Evolutionary conservation across 208 protist genomes (phyloP).

Genomic region (Trypanosoma grayi): DNA sequence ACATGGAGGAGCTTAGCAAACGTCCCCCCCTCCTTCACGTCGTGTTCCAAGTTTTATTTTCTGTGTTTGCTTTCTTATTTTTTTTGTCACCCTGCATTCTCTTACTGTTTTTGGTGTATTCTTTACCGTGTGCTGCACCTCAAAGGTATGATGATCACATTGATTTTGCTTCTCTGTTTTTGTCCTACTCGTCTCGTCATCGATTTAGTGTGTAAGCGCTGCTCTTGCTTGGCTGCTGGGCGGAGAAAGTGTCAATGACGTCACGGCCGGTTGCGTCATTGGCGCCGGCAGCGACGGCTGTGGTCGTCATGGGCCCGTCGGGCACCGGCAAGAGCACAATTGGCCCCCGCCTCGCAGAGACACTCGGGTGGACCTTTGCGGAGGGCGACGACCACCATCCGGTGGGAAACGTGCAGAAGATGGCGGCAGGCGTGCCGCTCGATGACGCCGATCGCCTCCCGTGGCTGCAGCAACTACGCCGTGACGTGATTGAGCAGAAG

Average conservation of each 20-base stretch:
- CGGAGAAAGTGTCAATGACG: background rate
- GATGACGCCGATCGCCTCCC: conserved; percentile 69
- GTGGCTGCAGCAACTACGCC: conserved; percentile 54
- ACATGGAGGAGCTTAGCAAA: no score
- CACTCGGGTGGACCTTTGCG: conserved; percentile 41
- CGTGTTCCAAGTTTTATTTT: no score
- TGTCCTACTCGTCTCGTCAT: no score
- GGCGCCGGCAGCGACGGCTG: background rate
- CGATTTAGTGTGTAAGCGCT: no score
- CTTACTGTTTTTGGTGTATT: background rate
- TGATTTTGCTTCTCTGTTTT: background rate
- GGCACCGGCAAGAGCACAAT: conserved; percentile 82
- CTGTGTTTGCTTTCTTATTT: conserved; percentile 6
- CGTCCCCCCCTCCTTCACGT: no score
- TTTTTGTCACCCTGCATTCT: conserved; percentile 6
- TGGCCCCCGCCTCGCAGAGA: conserved; percentile 37
- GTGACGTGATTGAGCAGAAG: conserved; percentile 31
- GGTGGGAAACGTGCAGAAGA: conserved; percentile 53
- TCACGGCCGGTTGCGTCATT: background rate
- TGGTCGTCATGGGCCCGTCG: conserved; percentile 74
- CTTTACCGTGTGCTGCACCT: no score
- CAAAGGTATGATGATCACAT: background rate
- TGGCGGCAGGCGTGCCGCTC: conserved; percentile 61
- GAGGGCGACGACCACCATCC: conserved; percentile 80
- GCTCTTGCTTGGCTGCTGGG: no score